Conservation (phyloP, 352 stramenopile species). For the Phytophthora pseudosyringae region DNA sequence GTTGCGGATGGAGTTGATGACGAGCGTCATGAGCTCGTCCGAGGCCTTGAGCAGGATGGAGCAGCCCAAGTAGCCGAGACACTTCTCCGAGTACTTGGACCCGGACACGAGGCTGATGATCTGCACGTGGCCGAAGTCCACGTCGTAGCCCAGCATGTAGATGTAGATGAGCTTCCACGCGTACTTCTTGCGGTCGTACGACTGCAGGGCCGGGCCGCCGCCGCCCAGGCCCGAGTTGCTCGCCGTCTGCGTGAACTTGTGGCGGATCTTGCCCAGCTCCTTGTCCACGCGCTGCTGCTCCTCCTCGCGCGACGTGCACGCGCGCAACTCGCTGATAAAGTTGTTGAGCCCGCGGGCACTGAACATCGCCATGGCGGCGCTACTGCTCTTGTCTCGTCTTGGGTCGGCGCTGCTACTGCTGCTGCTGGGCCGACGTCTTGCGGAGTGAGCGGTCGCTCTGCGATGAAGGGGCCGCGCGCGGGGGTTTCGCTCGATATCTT, state of each 20-base stretch:
- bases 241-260: slow-evolving; percentile 93
- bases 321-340: slow-evolving; percentile 82
- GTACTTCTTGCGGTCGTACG: slow-evolving; percentile 99
- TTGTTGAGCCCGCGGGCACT: slow-evolving; percentile 82
- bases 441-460: slow-evolving; percentile 25
- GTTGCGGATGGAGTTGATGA: slow-evolving; percentile 97
- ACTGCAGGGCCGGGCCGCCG: slow-evolving; percentile 73
- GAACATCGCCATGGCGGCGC: slow-evolving; percentile 74
- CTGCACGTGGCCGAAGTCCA: slow-evolving; percentile 99
- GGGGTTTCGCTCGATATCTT: slow-evolving; percentile 22
- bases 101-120: slow-evolving; percentile 95
- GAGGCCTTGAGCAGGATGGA: slow-evolving; percentile 95
- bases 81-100: slow-evolving; percentile 94
- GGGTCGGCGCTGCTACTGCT: not conserved
- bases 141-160: slow-evolving; percentile 99
- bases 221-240: slow-evolving; percentile 24
- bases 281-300: slow-evolving; percentile 97
- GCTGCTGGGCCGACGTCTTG: slow-evolving; percentile 17
- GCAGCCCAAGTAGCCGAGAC: slow-evolving; percentile 97
- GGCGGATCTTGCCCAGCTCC: slow-evolving; percentile 97
- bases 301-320: slow-evolving; percentile 89
- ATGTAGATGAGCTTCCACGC: slow-evolving; percentile 99
- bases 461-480: slow-evolving; percentile 1
- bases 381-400: not conserved
- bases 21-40: slow-evolving; percentile 89